A percentile compares a stretch with the other conserved stretches of the same genome.
Evolutionary conservation across 805 yeast genomes (phyloP).

Genomic region (Ogataea pilisensis): DNA sequence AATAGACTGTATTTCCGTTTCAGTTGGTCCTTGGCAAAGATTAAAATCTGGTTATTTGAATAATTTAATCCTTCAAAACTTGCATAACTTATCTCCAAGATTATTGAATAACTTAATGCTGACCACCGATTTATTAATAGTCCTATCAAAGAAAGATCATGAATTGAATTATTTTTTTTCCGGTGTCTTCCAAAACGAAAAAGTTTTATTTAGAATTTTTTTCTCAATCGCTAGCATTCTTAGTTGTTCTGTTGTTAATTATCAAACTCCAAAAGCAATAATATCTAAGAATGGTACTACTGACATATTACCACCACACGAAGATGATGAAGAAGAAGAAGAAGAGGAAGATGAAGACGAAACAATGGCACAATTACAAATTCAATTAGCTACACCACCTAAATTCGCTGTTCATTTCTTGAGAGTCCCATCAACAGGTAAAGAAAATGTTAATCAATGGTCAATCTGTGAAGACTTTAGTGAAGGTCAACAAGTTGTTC

Average conservation of each 20-base stretch:
- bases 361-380: constrained; percentile 33
- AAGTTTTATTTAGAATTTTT: constrained; percentile 67
- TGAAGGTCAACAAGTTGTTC: constrained; percentile 76
- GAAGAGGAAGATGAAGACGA: constrained; percentile 35
- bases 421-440: constrained; percentile 42
- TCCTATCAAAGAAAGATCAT: constrained; percentile 62
- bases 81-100: constrained; percentile 64
- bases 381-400: constrained; percentile 50
- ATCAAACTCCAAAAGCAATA: constrained; percentile 28
- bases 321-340: constrained; percentile 18
- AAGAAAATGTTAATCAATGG: constrained; percentile 61
- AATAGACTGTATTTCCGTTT: constrained; percentile 61
- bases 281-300: constrained; percentile 10
- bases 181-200: constrained; percentile 63
- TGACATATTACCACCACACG: constrained; percentile 16
- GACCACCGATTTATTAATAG: constrained; percentile 66
- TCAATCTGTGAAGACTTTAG: constrained; percentile 80
- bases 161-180: constrained; percentile 78
- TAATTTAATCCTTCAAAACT: constrained; percentile 36
- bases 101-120: constrained; percentile 60
- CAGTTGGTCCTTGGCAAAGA: constrained; percentile 81
- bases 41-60: constrained; percentile 58
- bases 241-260: constrained; percentile 53
- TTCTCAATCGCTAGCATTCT: constrained; percentile 60
- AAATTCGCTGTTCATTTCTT: constrained; percentile 75